These are phyloP conservation scores for Amaranthus tricolor DNA, from an alignment of 179 eudicot species.

Conservation along the genomic window DNA sequence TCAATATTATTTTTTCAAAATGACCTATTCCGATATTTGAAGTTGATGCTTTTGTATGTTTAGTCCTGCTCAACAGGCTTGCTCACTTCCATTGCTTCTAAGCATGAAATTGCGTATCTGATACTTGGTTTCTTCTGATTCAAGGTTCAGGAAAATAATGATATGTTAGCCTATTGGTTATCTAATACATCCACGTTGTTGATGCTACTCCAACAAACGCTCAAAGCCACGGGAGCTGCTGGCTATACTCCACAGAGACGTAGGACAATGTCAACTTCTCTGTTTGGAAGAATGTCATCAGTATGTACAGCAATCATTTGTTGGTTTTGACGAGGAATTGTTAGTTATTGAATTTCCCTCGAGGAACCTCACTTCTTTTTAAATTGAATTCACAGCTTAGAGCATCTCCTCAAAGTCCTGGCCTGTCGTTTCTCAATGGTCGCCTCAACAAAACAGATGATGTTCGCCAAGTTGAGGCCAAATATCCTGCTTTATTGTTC, in stretches of 20 bases:
- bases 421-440: constrained; percentile 77
- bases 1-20: no score
- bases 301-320: constrained; percentile 37
- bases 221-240: constrained; percentile 94
- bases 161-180: constrained; percentile 82
- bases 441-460: constrained; percentile 77
- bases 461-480: constrained; percentile 94
- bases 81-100: background rate
- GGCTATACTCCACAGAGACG: constrained; percentile 89
- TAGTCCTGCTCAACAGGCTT: background rate
- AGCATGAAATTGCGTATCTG: constrained; percentile 14
- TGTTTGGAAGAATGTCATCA: constrained; percentile 97
- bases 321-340: background rate
- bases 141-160: constrained; percentile 88
- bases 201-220: constrained; percentile 96
- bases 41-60: no score
- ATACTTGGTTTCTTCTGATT: constrained; percentile 24
- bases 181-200: constrained; percentile 86
- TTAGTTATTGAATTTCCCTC: background rate
- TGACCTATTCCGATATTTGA: no score
- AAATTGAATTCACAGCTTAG: constrained; percentile 48
- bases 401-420: constrained; percentile 83
- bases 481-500: constrained; percentile 94
- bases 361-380: background rate
- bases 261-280: constrained; percentile 84